These are phyloP conservation scores for Roridomyces roridus DNA, from an alignment of 768 basidiomycete genomes.

Conservation along the genomic window DNA sequence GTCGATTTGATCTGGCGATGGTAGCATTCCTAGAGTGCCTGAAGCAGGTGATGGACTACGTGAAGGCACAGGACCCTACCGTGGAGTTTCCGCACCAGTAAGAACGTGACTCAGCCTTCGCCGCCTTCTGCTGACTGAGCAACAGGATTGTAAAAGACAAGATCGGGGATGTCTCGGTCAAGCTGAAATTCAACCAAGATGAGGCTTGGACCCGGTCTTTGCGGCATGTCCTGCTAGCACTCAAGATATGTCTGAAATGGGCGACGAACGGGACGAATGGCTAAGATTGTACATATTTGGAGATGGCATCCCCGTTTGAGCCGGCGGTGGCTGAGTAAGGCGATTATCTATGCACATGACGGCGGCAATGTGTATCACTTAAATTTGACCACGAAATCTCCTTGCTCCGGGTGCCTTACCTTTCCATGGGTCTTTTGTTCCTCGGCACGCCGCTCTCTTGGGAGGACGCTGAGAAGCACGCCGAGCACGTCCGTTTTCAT, in stretches of 20 bases:
- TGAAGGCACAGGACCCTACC: constrained; percentile 71
- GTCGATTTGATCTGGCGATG: constrained; percentile 96
- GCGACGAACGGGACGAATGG: constrained; percentile 79
- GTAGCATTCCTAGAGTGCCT: constrained; percentile 95
- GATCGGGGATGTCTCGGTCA: constrained; percentile 94
- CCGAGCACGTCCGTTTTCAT: constrained; percentile 89
- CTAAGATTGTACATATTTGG: constrained; percentile 37
- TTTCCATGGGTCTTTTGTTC: constrained; percentile 86
- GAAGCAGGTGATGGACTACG: constrained; percentile 88
- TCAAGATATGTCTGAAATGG: constrained; percentile 90
- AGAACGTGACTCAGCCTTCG: too few species aligned
- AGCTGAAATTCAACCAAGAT: constrained; percentile 93
- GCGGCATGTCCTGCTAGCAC: constrained; percentile 86
- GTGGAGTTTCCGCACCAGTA: constrained; percentile 90
- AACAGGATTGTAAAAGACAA: constrained; percentile 88
- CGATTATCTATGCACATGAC: too few species aligned
- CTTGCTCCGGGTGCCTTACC: not conserved
- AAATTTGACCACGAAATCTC: too few species aligned
- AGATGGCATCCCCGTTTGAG: too few species aligned
- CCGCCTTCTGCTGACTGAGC: constrained; percentile 8
- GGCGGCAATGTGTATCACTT: too few species aligned
- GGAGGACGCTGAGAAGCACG: constrained; percentile 87
- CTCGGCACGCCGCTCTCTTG: constrained; percentile 93
- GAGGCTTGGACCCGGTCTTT: constrained; percentile 95
- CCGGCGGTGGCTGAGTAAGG: too few species aligned